phyloP scores from a whole-genome alignment of 2,329 filamentous ascomycete genomes.

The Botrytis squamosa region DNA sequence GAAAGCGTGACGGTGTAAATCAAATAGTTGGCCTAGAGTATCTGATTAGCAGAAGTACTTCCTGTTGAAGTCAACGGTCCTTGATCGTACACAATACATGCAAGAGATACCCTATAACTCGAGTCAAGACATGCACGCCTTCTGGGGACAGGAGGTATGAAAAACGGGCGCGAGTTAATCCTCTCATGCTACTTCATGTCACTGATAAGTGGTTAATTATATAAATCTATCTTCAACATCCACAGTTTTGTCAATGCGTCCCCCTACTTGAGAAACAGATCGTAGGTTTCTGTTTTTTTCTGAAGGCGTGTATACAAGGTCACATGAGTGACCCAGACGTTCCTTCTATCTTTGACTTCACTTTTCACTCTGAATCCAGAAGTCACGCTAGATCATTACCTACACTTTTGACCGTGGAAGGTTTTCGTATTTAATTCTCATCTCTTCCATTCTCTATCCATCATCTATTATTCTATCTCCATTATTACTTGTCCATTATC shows the following conservation, averaged over 20 bases:
- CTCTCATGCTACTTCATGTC: background rate
- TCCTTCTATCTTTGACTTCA: background rate
- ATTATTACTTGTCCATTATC: background rate
- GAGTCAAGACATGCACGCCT: background rate
- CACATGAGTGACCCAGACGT: constrained; percentile 4
- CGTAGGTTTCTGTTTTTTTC: background rate
- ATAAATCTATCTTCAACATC: background rate
- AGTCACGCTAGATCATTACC: background rate
- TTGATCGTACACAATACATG: background rate
- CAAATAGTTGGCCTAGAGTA: background rate
- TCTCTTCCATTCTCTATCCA: background rate
- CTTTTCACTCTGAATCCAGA: background rate
- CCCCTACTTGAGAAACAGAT: background rate
- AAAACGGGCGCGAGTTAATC: background rate
- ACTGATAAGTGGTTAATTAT: background rate
- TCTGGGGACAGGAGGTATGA: background rate
- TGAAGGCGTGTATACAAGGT: background rate
- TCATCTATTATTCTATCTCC: background rate
- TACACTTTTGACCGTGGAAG: background rate
- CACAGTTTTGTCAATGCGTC: background rate
- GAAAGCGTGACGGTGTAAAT: constrained; percentile 41
- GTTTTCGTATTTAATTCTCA: background rate
- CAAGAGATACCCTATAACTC: background rate
- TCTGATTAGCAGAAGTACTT: constrained; percentile 3
- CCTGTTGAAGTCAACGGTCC: constrained; percentile 9